Base-by-base conservation (phyloP, 306 rosid species). In the Clitoria ternatea region DNA sequence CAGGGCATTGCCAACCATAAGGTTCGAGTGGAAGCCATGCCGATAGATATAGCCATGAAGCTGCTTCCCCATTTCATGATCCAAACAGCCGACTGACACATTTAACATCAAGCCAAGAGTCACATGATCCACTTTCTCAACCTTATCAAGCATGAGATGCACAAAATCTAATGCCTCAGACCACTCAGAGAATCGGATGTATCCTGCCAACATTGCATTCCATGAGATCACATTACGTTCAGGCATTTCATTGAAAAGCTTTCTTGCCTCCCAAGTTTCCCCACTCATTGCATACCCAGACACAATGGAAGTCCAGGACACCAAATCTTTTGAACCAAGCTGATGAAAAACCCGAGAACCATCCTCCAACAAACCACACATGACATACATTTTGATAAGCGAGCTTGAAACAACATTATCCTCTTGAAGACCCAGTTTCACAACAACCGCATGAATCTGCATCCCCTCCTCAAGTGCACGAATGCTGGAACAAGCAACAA, bases 181-280 rank as follows among this genome's bases (percentile, higher is more conserved):
- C 87, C 85, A 88, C 39, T 84, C 66, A 53, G n/a, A 70, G 40
- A 54, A 73, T 40, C 42, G 54, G 13, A 61, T 68, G 70, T 90
- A 88, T 26, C 97, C 92, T 0, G 80, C 85, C 81, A 90, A 59
- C 97, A 90, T 88, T 39, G 92, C 89, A 82, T 90, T 90, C 97
- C 97, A 88, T 5, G 92, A 82, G 22, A 90, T 55, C 80, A 90
- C 85, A 82, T 86, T 86, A 35, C 85, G 76, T 60, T 87, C 86
- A 10, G 87, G 90, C 97, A 88, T 90, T 70, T 81, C 73, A 72
- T 90, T 67, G 35, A 88, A 90, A 43, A 84, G 77, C 70, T 67
- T 64, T 57, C 90, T 81, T 17, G 92, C 92, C 72, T 86, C 80
- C 72, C 33, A 42, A 5, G 77, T 83, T 60, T 86, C 73, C 42